Conservation (phyloP, 352 stramenopile genomes). For the Phytophthora litchii region DNA sequence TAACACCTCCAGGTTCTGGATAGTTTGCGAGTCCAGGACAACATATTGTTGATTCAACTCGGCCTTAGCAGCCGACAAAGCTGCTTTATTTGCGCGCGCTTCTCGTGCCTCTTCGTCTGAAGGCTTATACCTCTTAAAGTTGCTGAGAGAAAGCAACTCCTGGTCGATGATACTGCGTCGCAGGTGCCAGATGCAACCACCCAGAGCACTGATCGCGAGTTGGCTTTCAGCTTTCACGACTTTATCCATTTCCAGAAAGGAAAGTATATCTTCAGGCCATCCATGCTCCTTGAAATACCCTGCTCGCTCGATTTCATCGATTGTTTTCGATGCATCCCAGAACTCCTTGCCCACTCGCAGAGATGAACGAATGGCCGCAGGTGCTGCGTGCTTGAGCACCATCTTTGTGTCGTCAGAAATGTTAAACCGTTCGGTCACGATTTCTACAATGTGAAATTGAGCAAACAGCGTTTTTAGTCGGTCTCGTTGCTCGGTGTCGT, state of each 20-base stretch:
- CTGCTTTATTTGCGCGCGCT: conserved; percentile 23
- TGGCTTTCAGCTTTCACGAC: conserved; percentile 59
- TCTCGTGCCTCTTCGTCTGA: conserved; percentile 66
- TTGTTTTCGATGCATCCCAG: conserved; percentile 90
- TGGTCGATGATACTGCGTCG: conserved; percentile 85
- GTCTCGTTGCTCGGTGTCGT: conserved; percentile 95
- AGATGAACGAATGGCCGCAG: conserved; percentile 66
- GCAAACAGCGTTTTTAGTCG: conserved; percentile 96
- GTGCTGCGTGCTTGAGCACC: conserved; percentile 76
- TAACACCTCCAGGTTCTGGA: conserved; percentile 97
- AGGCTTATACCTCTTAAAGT: conserved; percentile 82
- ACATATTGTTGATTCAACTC: conserved; percentile 89
- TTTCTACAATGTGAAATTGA: conserved; percentile 86
- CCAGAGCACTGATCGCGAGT: conserved; percentile 72
- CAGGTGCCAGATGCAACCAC: conserved; percentile 82
- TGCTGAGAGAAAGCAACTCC: conserved; percentile 77
- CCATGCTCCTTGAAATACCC: conserved; percentile 89
- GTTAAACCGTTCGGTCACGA: conserved; percentile 77
- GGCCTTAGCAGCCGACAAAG: conserved; percentile 35
- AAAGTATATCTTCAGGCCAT: conserved; percentile 62
- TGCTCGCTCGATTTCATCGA: conserved; percentile 90
- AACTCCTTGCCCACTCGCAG: conserved; percentile 81
- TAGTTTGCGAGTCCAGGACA: conserved; percentile 96
- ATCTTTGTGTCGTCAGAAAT: conserved; percentile 70
- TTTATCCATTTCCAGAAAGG: conserved; percentile 79